A percentile compares a stretch with the other conserved stretches of the same genome.
Conservation (phyloP, 495 filamentous ascomycete species). For the Penicillium steckii region DNA sequence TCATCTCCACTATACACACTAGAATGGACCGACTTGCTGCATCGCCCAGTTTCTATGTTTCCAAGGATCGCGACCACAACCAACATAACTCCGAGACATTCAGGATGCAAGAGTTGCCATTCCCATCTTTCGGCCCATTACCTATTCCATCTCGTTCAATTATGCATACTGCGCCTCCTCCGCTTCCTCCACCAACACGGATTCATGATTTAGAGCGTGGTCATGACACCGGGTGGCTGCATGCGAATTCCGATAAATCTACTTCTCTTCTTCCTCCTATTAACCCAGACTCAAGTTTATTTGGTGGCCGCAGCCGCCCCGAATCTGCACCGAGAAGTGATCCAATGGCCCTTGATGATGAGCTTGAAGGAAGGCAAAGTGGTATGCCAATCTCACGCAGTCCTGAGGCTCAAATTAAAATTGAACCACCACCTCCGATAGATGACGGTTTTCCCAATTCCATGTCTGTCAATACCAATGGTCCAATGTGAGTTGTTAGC, state of each 20-base stretch:
- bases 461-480: constrained; percentile 35
- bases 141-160: constrained; percentile 51
- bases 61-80: constrained; percentile 35
- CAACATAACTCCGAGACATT: constrained; percentile 17
- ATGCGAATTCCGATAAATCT: constrained; percentile 47
- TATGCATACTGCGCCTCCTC: constrained; percentile 53
- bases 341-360: constrained; percentile 46
- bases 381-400: constrained; percentile 31
- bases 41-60: constrained; percentile 54
- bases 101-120: constrained; percentile 33
- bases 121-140: constrained; percentile 50
- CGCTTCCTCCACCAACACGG: constrained; percentile 59
- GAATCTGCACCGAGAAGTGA: constrained; percentile 32
- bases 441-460: constrained; percentile 45
- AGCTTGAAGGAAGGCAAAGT: constrained; percentile 32
- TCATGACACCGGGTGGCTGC: constrained; percentile 60
- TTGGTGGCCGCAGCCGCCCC: constrained; percentile 44
- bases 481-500: constrained; percentile 44
- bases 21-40: constrained; percentile 58
- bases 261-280: constrained; percentile 42
- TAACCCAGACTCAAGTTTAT: constrained; percentile 54
- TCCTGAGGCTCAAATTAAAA: constrained; percentile 43
- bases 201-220: constrained; percentile 54
- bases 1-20: constrained; percentile 27
- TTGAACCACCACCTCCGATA: constrained; percentile 46